Percentiles rank a stretch among this genome's conserved stretches.
Evolutionary conservation across 192 early-diverging fungal genomes (phyloP).

Genomic region (Obelidium mucronatum): DNA sequence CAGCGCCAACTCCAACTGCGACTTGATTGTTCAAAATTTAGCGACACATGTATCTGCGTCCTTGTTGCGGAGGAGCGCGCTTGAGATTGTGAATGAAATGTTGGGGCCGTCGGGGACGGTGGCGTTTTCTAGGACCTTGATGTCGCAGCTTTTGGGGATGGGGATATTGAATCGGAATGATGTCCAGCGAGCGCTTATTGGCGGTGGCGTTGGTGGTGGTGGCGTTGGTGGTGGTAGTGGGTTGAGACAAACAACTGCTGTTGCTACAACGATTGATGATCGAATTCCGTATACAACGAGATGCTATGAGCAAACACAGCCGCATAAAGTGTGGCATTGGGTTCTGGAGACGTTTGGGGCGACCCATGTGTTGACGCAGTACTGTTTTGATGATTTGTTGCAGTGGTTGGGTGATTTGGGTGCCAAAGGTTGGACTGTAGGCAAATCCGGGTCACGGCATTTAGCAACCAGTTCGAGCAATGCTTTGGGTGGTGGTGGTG

Average conservation of each 20-base stretch:
- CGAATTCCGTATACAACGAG: constrained; percentile 29
- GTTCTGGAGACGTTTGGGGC: constrained; percentile 18
- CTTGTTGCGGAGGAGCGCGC: neutral
- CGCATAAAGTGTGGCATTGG: constrained; percentile 27
- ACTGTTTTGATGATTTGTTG: constrained; percentile 37
- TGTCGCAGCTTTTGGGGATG: constrained; percentile 8
- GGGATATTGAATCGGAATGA: neutral
- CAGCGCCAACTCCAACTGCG: neutral
- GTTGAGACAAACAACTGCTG: neutral
- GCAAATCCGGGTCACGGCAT: too few species aligned
- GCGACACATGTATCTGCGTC: neutral
- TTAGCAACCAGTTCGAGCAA: too few species aligned
- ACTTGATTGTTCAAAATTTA: neutral
- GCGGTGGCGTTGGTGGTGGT: neutral
- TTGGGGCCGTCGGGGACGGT: constrained; percentile 13
- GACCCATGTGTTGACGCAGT: constrained; percentile 13
- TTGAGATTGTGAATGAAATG: constrained; percentile 24
- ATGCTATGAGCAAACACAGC: constrained; percentile 33
- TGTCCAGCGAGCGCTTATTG: constrained; percentile 11
- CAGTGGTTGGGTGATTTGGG: constrained; percentile 33
- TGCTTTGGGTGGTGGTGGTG: neutral
- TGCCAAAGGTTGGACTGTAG: neutral
- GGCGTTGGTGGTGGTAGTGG: too few species aligned
- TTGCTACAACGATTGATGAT: neutral
- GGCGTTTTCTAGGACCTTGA: neutral